These are phyloP conservation scores for Lophium mytilinum DNA, from an alignment of 495 filamentous ascomycete genomes.

Conservation along the genomic window DNA sequence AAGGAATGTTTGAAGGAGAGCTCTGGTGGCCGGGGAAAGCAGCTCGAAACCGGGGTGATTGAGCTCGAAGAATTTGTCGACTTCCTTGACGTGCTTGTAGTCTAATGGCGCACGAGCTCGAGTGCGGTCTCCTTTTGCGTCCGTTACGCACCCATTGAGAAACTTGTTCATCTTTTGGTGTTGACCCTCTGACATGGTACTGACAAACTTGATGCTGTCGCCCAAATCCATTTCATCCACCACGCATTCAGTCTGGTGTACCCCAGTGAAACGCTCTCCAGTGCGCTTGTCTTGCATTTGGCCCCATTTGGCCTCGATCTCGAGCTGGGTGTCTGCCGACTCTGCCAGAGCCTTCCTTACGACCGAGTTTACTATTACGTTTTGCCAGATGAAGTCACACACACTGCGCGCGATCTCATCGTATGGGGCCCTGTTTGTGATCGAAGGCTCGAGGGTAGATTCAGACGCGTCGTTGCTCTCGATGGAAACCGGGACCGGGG, in stretches of 20 bases:
- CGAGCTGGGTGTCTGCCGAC: conserved; percentile 4
- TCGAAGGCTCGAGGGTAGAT: conserved; percentile 8
- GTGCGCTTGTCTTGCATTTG: conserved; percentile 6
- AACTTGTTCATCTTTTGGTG: conserved; percentile 21
- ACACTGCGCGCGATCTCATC: conserved; percentile 16
- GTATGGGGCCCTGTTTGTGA: conserved; percentile 11
- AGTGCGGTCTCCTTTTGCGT: neutral
- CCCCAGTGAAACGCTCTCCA: neutral
- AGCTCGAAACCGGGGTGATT: conserved; percentile 6
- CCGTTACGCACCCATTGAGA: conserved; percentile 11
- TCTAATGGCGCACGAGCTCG: neutral
- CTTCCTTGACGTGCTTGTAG: conserved; percentile 15
- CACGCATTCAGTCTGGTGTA: conserved; percentile 16
- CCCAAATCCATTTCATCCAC: neutral
- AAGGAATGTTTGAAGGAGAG: neutral
- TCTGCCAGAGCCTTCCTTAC: conserved; percentile 4
- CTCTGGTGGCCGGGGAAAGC: conserved; percentile 3
- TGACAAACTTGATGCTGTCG: conserved; percentile 10
- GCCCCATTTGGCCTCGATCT: conserved; percentile 24
- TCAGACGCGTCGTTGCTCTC: neutral
- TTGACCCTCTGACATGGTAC: conserved; percentile 21
- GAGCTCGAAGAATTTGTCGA: conserved; percentile 20
- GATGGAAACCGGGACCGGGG: neutral
- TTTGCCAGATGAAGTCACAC: conserved; percentile 20
- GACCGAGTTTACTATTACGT: conserved; percentile 5